Percentiles rank a stretch among this genome's conserved stretches.
These are phyloP conservation scores for Oenanthe sinensis DNA, from an alignment of 129 eudicot genomes.

Conservation along the genomic window DNA sequence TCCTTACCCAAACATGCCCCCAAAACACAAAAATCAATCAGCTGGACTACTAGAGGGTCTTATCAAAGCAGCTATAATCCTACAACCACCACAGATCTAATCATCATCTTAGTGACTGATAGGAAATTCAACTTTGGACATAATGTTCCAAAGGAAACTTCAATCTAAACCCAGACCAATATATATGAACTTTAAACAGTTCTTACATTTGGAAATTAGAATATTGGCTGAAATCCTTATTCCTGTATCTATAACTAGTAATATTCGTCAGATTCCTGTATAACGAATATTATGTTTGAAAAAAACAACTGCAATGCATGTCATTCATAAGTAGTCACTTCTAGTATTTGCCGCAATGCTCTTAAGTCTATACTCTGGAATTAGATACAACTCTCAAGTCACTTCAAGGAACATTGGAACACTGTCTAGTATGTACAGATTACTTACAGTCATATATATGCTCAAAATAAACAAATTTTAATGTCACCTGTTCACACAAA, in stretches of 20 bases:
- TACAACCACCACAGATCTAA: not conserved
- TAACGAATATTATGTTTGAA: no score
- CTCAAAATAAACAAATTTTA: not conserved
- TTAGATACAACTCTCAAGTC: not conserved
- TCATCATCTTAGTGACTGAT: not conserved
- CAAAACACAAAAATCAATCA: not conserved
- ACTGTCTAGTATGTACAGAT: not conserved
- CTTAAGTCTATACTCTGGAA: not conserved
- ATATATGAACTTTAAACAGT: no score
- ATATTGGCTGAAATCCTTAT: no score
- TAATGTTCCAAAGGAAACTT: no score
- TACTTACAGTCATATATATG: not conserved
- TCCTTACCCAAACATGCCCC: not conserved
- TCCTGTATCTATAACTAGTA: no score
- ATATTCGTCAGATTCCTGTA: no score
- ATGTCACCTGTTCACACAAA: not conserved
- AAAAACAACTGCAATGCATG: no score
- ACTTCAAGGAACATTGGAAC: not conserved
- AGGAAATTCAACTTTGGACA: not conserved
- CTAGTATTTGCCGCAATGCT: not conserved
- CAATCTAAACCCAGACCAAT: no score
- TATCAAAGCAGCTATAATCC: not conserved
- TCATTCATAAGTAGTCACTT: not conserved
- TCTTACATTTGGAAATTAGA: no score
- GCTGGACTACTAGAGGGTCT: not conserved